Evolutionary conservation across 108 stramenopile genomes (phyloP).

Genomic region (Cyclotella atomus): DNA sequence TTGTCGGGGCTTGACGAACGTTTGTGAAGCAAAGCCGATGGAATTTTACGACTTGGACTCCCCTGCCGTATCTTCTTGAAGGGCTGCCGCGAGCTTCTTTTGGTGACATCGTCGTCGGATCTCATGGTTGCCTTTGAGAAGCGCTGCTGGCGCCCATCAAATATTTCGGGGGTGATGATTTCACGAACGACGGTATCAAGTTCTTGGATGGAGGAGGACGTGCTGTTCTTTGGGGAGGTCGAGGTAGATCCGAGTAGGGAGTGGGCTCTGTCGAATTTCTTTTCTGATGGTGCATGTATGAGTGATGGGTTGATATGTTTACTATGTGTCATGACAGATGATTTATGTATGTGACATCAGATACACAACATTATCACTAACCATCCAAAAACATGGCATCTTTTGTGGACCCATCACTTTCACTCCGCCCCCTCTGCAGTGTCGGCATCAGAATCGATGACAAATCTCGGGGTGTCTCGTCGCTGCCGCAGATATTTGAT

Average conservation of each 20-base stretch:
- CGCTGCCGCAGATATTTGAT: conserved; percentile 1
- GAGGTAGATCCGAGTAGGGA: neutral
- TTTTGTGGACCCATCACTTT: neutral
- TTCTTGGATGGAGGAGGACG: conserved; percentile 15
- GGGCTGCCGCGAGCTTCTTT: conserved; percentile 9
- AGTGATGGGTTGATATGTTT: neutral
- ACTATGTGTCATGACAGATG: too few species aligned
- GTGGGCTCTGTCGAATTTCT: conserved; percentile 30
- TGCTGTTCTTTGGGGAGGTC: neutral
- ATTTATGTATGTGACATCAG: too few species aligned
- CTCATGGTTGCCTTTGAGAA: conserved; percentile 1
- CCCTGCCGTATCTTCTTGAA: conserved; percentile 24
- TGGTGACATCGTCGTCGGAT: neutral
- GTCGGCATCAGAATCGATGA: neutral
- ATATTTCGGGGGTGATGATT: conserved; percentile 30
- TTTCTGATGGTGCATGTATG: conserved; percentile 19
- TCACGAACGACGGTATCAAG: conserved; percentile 31
- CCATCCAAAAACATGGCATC: conserved; percentile 23
- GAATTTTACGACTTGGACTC: neutral
- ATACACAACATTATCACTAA: too few species aligned
- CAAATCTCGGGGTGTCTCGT: neutral
- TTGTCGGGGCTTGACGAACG: neutral
- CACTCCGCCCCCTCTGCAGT: neutral
- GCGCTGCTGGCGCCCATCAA: conserved; percentile 12
- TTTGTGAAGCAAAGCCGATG: conserved; percentile 6